Evolutionary conservation across 2,329 filamentous ascomycete species (phyloP).

Genomic region (Aureobasidium lini): DNA sequence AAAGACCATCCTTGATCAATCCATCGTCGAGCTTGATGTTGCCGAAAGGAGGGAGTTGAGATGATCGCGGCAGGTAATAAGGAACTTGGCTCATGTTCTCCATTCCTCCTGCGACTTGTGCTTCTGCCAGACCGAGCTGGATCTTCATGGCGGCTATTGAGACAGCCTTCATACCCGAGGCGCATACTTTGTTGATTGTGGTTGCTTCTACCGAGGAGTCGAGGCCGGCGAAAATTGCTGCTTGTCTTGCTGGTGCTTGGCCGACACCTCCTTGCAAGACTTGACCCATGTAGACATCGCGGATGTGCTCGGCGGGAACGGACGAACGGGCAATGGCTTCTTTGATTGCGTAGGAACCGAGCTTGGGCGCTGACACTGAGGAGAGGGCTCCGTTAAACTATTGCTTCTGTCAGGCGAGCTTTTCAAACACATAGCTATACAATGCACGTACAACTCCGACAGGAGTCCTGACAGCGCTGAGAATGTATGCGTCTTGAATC

Average conservation of each 20-base stretch:
- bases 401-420: not conserved
- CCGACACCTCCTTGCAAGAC: slow-evolving; percentile 78
- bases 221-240: slow-evolving; percentile 71
- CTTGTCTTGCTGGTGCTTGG: slow-evolving; percentile 88
- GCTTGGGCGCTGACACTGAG: slow-evolving; percentile 73
- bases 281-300: slow-evolving; percentile 96
- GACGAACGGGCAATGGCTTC: slow-evolving; percentile 80
- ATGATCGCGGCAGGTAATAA: slow-evolving; percentile 80
- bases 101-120: slow-evolving; percentile 90
- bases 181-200: slow-evolving; percentile 97
- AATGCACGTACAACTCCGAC: slow-evolving; percentile 65
- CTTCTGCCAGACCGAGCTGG: slow-evolving; percentile 80
- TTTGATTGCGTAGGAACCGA: slow-evolving; percentile 87
- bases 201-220: slow-evolving; percentile 60
- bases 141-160: slow-evolving; percentile 88
- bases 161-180: slow-evolving; percentile 89
- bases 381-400: slow-evolving; percentile 93
- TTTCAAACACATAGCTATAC: not conserved
- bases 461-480: slow-evolving; percentile 83
- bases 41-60: slow-evolving; percentile 75
- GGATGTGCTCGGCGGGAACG: slow-evolving; percentile 71
- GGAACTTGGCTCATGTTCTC: slow-evolving; percentile 96
- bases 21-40: slow-evolving; percentile 85
- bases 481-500: slow-evolving; percentile 85
- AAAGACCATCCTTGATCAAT: slow-evolving; percentile 86